Evolutionary conservation across 2,329 filamentous ascomycete genomes (phyloP), one percentile per base, ranked within the genome.

Genomic region (Hymenotorrendiella dingleyae): DNA sequence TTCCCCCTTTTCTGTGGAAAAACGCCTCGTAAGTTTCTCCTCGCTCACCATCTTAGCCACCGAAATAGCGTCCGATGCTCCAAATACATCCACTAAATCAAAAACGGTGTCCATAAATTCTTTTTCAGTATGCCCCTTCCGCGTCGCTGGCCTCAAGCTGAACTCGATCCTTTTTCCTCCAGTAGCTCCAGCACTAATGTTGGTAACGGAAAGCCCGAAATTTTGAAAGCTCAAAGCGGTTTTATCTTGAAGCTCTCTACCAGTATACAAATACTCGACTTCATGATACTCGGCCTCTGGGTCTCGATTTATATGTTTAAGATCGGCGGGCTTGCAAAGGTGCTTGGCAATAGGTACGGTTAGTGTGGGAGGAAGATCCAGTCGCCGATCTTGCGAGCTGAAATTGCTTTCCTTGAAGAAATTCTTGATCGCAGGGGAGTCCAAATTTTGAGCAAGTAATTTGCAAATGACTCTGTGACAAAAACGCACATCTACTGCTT

Each of bases 201-300:
- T 52, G 0, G 55, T 54, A 35, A 57, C 62, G 4, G 33, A 21
- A 14, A 61, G 30, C 16, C 36, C 29, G 52, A 57, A 63, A 19
- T 45, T 45, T 2, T 53, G 34, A 35, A 50, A 58, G 4, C 46
- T 28, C 6, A 60, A 48, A 1, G 32, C 26, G 5, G 61, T 27
- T 3, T 43, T 51, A n/a, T 46, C 50, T 24, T 46, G 45, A 12
- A 57, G 50, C 24, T 62, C 56, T 4, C 62, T 50, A 6, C 58
- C 58, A 3, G 54, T 40, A 32, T 61, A 62, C 9, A 62, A 36
- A 36, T 63, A 63, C 17, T 60, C 50, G 9, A 63, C 54, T n/a
- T 56, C 45, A 8, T 48, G 14, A 5, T 39, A 24, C 6, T 45
- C 37, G 3, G 16, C 17, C 22, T 40, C 30, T 3, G 28, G 14